Evolutionary conservation across 345 rosid species (phyloP).

Genomic region (Heritiera littoralis): DNA sequence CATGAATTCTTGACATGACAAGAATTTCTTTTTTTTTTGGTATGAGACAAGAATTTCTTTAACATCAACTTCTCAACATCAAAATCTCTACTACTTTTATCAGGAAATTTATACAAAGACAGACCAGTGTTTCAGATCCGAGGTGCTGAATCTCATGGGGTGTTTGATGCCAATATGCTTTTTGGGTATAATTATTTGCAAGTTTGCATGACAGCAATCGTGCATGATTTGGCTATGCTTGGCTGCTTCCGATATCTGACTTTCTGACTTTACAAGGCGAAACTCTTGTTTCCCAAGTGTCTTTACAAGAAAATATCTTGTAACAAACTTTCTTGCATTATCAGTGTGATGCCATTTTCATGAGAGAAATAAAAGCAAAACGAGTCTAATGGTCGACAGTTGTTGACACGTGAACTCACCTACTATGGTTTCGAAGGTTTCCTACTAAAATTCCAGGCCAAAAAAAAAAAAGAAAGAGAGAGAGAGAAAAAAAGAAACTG

Average conservation of each 20-base stretch:
- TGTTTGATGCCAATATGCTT: neutral
- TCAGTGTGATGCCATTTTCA: neutral
- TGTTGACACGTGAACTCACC: neutral
- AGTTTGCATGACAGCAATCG: neutral
- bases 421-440: neutral
- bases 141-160: neutral
- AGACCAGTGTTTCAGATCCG: neutral
- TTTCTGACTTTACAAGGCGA: neutral
- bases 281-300: neutral
- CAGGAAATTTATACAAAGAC: neutral
- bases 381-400: neutral
- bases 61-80: neutral
- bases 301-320: neutral
- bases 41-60: neutral
- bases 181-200: neutral
- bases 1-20: neutral
- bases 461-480: neutral
- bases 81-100: neutral
- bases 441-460: neutral
- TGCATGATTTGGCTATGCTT: neutral
- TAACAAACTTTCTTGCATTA: neutral
- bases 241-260: neutral
- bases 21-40: neutral
- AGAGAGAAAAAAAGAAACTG: neutral
- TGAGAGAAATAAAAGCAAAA: neutral